Evolutionary conservation across 192 early-diverging fungal genomes (phyloP), one percentile per base, ranked within the genome.

Genomic region (Thamnidium elegans): DNA sequence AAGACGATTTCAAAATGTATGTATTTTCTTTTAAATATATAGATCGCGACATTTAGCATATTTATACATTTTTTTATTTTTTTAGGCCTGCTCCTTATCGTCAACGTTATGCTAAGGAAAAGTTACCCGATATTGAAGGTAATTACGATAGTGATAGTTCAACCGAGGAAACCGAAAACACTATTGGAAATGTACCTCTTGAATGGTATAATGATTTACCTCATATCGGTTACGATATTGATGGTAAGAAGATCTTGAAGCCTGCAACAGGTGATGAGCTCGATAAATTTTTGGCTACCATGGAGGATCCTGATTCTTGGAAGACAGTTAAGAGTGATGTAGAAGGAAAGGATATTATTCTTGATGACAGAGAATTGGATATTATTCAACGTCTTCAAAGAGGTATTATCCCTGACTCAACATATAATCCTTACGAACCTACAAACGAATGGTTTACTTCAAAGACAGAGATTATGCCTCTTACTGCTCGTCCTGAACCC

Each of bases 191-290:
- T 62, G 84, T 99, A 36, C 95, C 97, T 7, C 87, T 96, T 73
- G 91, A 96, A 76, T 98, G 96, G 96, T 99, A 99, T 71, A 89
- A 92, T 42, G 97, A 99, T 50, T 91, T 90, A 47, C 90, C 89
- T 55, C 97, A 99, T 70, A 96, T 98, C 62, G 97, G 97, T 43
- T 99, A 99, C 73, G 89, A 94, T 67, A 78, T 96, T 30, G 79
- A 95, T 66, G 97, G 97, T 39, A 94, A 98, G 70, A 93, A 87
- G 74, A 87, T 99, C 32, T 76, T 92, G 81, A 84, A 81, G 67
- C 92, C 94, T n/a, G 88, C 87, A 14, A 90, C 85, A n/a, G 83
- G 81, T 21, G 97, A 99, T 68, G 91, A 95, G 71, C 79, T 99
- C 45, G 97, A 99, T 72, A 87, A 89, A 65, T 96, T 99, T 80